Base-by-base conservation (phyloP, 768 basidiomycete species). In the Cantharellus cinnabarinus region DNA sequence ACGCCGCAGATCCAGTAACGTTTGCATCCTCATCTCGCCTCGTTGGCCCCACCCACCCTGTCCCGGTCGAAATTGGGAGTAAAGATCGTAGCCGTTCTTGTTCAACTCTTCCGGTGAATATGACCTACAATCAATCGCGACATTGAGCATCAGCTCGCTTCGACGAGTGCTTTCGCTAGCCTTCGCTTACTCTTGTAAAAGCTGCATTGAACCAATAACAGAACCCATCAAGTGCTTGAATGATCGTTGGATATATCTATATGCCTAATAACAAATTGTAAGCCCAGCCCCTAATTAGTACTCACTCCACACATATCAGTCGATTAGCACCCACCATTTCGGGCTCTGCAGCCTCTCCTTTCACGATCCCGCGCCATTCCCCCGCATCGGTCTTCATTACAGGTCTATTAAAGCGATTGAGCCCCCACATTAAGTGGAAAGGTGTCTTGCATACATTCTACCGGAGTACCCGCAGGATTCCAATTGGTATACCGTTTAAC, bases 31-130 rank as follows among this genome's bases (percentile, higher is more conserved):
- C 37, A 95, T 72, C 64, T 87, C 80, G 2, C 79, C 44, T 48
- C 44, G 44, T 48, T 48, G 44, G 44, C 44, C 44, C 44, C 44
- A 48, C 10, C 44, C 81, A 29, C 20, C 20, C 0, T 81, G 81
- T 7, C 75, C 73, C 5, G 93, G 93, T 60, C 93, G 81, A 69
- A 97, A 95, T 15, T 86, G 83, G 35, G 80, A 78, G 67, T 97
- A 98, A 50, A 98, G 73, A 20, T 75, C 71, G 73, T 85, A 91
- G 4, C 83, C 94, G 59, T 75, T 71, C 53, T 67, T 67, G 65
- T 82, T 84, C 20, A 89, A 72, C 56, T 83, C 80, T 51, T 74
- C 67, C 0, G 77, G 72, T 56, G 37, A 62, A 42, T 10, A 56
- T 50, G 42, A 10, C 20, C 20, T 29, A 29, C 20, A 29, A 29